Evolutionary conservation across 1,139 yeast genomes (phyloP).

Genomic region (Geotrichum fermentans): DNA sequence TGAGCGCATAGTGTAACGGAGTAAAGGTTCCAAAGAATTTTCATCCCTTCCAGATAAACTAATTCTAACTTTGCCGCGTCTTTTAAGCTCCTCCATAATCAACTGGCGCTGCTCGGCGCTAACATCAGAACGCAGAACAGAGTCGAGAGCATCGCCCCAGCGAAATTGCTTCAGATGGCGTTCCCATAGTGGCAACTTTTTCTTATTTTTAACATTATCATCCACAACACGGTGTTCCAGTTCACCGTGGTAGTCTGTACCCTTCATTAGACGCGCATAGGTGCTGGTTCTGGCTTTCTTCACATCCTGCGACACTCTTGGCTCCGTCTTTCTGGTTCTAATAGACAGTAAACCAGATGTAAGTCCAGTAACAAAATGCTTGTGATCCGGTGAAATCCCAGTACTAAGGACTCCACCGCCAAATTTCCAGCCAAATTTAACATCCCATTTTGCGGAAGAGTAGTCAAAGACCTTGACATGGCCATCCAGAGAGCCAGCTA

Average conservation of each 20-base stretch:
- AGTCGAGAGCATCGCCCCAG: conserved; percentile 89
- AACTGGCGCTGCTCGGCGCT: conserved; percentile 76
- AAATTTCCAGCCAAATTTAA: conserved; percentile 95
- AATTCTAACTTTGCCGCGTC: conserved; percentile 79
- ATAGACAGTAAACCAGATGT: conserved; percentile 84
- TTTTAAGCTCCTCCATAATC: conserved; percentile 75
- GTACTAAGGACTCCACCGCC: conserved; percentile 88
- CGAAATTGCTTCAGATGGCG: conserved; percentile 78
- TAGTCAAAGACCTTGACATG: conserved; percentile 93
- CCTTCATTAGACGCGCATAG: conserved; percentile 79
- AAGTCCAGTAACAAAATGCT: conserved; percentile 91
- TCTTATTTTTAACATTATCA: conserved; percentile 46
- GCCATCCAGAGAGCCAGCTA: conserved; percentile 94
- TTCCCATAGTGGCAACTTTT: conserved; percentile 75
- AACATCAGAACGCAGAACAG: conserved; percentile 73
- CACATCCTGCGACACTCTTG: conserved; percentile 46
- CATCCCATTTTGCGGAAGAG: conserved; percentile 69
- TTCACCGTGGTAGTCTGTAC: conserved; percentile 86
- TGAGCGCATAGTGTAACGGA: conserved; percentile 72
- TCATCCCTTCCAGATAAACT: conserved; percentile 82
- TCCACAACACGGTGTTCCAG: conserved; percentile 69
- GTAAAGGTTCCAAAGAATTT: conserved; percentile 71
- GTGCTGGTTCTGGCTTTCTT: conserved; percentile 43
- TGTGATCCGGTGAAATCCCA: conserved; percentile 84
- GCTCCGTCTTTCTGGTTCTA: conserved; percentile 76